Conservation (phyloP, 495 filamentous ascomycete genomes). For the Aspergillus panamensis region DNA sequence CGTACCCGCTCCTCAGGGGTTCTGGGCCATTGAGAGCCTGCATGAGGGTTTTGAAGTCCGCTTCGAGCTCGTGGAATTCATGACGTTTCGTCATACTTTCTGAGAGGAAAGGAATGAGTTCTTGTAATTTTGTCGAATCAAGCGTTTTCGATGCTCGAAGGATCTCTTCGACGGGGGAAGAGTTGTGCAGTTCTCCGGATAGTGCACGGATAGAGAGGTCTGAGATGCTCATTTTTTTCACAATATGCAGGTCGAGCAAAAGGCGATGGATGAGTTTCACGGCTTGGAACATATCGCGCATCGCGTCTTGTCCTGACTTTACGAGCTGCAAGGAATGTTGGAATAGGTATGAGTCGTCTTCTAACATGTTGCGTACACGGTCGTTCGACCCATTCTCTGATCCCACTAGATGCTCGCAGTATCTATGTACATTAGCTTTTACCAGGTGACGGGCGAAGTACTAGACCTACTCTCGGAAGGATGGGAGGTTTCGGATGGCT, state of each 20-base stretch:
- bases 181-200: slow-evolving; percentile 52
- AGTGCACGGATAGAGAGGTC: slow-evolving; percentile 56
- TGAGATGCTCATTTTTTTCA: slow-evolving; percentile 39
- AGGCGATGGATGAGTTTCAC: slow-evolving; percentile 44
- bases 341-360: slow-evolving; percentile 48
- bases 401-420: slow-evolving; percentile 46
- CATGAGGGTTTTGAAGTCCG: slow-evolving; percentile 34
- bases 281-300: slow-evolving; percentile 45
- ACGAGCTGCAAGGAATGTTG: slow-evolving; percentile 32
- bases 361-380: slow-evolving; percentile 46
- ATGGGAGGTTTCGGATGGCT: slow-evolving; percentile 72
- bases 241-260: slow-evolving; percentile 39
- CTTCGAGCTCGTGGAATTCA: slow-evolving; percentile 24
- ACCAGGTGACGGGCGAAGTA: slow-evolving; percentile 1
- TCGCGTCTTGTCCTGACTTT: slow-evolving; percentile 36
- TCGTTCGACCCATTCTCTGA: slow-evolving; percentile 28
- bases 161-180: slow-evolving; percentile 50
- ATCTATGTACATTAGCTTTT: slow-evolving; percentile 26
- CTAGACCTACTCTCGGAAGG: slow-evolving; percentile 61
- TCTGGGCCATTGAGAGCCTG: slow-evolving; percentile 38
- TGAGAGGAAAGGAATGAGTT: slow-evolving; percentile 23
- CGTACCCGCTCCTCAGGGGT: slow-evolving; percentile 70
- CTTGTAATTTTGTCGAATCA: slow-evolving; percentile 38
- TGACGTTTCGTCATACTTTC: slow-evolving; percentile 16
- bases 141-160: slow-evolving; percentile 49